Evolutionary conservation across 1,284 basidiomycete genomes (phyloP), one percentile per base, ranked within the genome.

Genomic region (Tilletiaria anomala): DNA sequence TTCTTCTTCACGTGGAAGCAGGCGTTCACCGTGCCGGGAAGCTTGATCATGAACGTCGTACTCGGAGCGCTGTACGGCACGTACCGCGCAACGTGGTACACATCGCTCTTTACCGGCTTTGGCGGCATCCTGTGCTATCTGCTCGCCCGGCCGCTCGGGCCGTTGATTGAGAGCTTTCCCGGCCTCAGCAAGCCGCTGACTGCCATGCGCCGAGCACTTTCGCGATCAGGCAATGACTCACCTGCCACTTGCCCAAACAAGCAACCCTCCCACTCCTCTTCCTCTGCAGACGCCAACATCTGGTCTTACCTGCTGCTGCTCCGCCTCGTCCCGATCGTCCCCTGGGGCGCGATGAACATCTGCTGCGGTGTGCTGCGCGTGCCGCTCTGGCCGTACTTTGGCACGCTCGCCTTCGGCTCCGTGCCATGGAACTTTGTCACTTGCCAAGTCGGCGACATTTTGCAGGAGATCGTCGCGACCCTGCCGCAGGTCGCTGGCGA

Each of bases 381-480:
- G 8, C 63, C 63, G 2, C 42, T 66, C n/a, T 34, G 51, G 3
- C 63, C 63, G 5, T 66, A 59, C 39, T 49, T 48, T 2, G 51
- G 43, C 6, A 65, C 63, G 4, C 42, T 66, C 4, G 57, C 44
- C 6, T 31, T 65, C 11, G 63, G 63, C 2, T 58, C 54, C 16
- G 44, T 65, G 10, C 61, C 61, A 6, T 66, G 63, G 63, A 66
- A 66, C 49, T 58, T 58, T 44, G 55, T 58, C 40, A 66, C 63
- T 1, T 54, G 54, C 17, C 60, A 63, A 44, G 47, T 62, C 19
- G 63, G 63, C 23, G 63, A 64, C 32, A 20, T 65, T 21, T 39
- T 65, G 20, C 53, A 59, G 26, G 59, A 65, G 31, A 51, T 63
- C 26, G 10, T 29, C 10, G 26, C 26, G 10, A n/a, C 26, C 26